A percentile compares a stretch with the other conserved stretches of the same genome.
These are phyloP conservation scores for Paradendryphiella salina DNA, from an alignment of 2,329 filamentous ascomycete species.

Conservation along the genomic window DNA sequence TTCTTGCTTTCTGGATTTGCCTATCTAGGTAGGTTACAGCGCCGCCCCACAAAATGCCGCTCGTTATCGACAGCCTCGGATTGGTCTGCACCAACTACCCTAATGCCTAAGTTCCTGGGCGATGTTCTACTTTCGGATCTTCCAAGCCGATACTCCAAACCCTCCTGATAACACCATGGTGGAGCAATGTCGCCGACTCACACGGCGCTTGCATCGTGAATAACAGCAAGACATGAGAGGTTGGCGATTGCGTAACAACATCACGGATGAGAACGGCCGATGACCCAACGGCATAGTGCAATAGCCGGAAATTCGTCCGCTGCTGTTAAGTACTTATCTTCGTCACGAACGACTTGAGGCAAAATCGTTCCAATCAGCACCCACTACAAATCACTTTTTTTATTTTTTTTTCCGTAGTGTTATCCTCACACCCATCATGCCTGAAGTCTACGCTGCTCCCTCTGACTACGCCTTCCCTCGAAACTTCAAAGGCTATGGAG, in stretches of 20 bases:
- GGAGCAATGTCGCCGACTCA: not conserved
- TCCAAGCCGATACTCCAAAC: constrained; percentile 8
- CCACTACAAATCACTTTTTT: not conserved
- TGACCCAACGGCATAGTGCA: not conserved
- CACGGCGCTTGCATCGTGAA: not conserved
- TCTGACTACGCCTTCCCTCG: constrained; percentile 37
- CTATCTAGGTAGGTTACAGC: constrained; percentile 1
- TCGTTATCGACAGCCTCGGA: constrained; percentile 12
- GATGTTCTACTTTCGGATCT: constrained; percentile 6
- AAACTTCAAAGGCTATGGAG: constrained; percentile 52
- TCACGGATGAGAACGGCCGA: constrained; percentile 5
- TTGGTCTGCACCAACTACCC: constrained; percentile 1
- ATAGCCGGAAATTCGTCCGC: not conserved
- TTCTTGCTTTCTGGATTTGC: not conserved
- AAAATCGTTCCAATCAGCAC: not conserved
- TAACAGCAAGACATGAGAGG: not conserved
- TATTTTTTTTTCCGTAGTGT: not conserved
- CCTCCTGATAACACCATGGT: constrained; percentile 2
- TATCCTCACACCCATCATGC: constrained; percentile 17
- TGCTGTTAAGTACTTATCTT: not conserved
- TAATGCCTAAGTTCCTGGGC: not conserved
- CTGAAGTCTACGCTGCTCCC: constrained; percentile 31
- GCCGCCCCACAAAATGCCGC: constrained; percentile 3
- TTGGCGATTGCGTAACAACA: constrained; percentile 1
- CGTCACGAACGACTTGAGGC: not conserved